A percentile compares a stretch with the other conserved stretches of the same genome.
These are phyloP conservation scores for Aspergillus bertholletiae DNA, from an alignment of 495 filamentous ascomycete genomes.

Conservation along the genomic window DNA sequence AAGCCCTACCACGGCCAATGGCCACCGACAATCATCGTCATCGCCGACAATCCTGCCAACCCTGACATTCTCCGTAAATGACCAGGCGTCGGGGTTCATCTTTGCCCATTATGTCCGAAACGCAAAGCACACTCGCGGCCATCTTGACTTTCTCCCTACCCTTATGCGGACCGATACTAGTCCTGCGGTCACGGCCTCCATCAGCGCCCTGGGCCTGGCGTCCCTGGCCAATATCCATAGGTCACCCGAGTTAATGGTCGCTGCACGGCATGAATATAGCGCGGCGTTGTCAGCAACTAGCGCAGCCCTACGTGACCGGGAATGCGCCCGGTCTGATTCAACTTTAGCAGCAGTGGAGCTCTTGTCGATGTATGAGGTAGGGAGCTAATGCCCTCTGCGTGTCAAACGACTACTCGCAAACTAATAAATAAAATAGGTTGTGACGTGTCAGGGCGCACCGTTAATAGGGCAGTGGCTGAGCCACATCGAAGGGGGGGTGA, in stretches of 20 bases:
- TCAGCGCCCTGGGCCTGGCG: slow-evolving; percentile 12
- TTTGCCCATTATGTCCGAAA: slow-evolving; percentile 4
- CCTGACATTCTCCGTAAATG: not conserved
- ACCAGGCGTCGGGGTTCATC: slow-evolving; percentile 6
- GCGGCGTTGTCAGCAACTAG: slow-evolving; percentile 17
- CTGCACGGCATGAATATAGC: slow-evolving; percentile 18
- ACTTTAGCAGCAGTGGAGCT: slow-evolving; percentile 19
- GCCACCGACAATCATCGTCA: not conserved
- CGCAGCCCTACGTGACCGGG: slow-evolving; percentile 14
- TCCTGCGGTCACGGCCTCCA: not conserved
- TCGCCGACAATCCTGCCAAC: not conserved
- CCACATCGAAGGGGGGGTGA: slow-evolving; percentile 9
- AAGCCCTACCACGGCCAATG: not conserved
- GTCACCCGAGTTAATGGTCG: not conserved
- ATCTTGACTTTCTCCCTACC: slow-evolving; percentile 1
- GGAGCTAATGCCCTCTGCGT: too few relatives aligned
- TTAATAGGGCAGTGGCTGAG: slow-evolving; percentile 6
- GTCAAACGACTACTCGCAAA: slow-evolving; percentile 1
- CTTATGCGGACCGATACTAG: not conserved
- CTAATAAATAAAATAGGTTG: not conserved
- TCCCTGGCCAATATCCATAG: slow-evolving; percentile 13
- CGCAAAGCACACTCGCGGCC: not conserved
- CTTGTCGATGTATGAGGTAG: slow-evolving; percentile 20
- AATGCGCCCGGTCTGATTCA: slow-evolving; percentile 9
- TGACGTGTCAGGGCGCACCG: slow-evolving; percentile 6